Conservation (phyloP, 176 grass and related monocot genomes). For the Oryza australiensis region DNA sequence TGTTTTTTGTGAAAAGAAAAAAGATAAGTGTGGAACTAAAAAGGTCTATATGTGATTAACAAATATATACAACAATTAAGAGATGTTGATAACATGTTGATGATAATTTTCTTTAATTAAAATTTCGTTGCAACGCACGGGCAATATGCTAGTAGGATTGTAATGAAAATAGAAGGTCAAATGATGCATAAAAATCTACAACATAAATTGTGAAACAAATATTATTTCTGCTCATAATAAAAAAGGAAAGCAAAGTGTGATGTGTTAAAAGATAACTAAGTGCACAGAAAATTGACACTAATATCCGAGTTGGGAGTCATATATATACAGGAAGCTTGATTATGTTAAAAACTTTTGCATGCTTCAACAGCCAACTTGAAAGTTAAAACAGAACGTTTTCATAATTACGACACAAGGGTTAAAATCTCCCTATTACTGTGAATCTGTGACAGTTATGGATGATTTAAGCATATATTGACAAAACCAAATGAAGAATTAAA, state of each 20-base stretch:
- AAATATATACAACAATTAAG: too few relatives aligned
- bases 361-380: not conserved
- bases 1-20: too few relatives aligned
- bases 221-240: not conserved
- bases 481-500: not conserved
- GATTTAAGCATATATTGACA: not conserved
- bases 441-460: not conserved
- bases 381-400: not conserved
- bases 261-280: too few relatives aligned
- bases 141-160: too few relatives aligned
- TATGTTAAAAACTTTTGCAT: not conserved
- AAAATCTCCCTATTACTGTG: not conserved
- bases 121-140: too few relatives aligned
- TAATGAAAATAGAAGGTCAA: not conserved
- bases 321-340: not conserved
- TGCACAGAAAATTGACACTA: not conserved
- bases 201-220: not conserved
- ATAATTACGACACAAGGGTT: not conserved
- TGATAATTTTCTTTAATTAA: too few relatives aligned
- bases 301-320: too few relatives aligned
- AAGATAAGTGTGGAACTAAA: too few relatives aligned
- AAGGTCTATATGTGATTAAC: too few relatives aligned
- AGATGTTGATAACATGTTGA: too few relatives aligned
- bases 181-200: slow-evolving; percentile 4
- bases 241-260: not conserved